Evolutionary conservation across 2,329 filamentous ascomycete species (phyloP), one percentile per base, ranked within the genome.

Genomic region (Fusarium tanahbumbuense): DNA sequence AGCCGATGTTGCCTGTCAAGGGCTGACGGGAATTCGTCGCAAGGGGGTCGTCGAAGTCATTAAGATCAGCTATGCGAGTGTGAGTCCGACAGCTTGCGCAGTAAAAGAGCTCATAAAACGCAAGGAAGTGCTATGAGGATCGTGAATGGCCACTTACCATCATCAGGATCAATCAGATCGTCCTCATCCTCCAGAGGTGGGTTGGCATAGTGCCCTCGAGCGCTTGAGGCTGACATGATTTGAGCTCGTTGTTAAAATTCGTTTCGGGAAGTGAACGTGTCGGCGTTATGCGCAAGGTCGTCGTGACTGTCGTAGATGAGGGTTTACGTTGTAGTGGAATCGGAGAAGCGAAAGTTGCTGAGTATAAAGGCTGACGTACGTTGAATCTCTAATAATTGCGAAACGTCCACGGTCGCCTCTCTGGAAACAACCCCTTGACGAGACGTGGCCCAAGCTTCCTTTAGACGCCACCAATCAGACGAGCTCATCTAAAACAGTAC

Each of bases 1-100:
- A 84, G 78, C 91, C 88, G 77, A 97, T 97, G 83, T 93, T 95
- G 80, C 94, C 94, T 48, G 92, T 92, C 70, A 97, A 85, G 58
- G 93, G 93, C 53, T 93, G 89, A 73, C 91, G 91, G 77, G 94
- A 91, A 70, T 86, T 84, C 64, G 82, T 81, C 70, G 87, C 85
- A 70, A 96, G 86, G 42, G 94, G 94, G 81, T 98, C 94, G 77
- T 98, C 94, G 76, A 97, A 93, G 79, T 98, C 94, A 80, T 96
- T 92, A 76, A 98, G 90, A 74, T 94, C 93, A 76, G 92, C 93
- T 93, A 76, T 42, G 13, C 12, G 23, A n/a, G 40, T 45, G 70
- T 78, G 34, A 77, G 74, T 52, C 67, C 34, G 22, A 16, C 13
- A 8, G 18, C 28, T 8, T 11, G 7, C 18, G 16, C 12, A 32